Percentiles rank a stretch among this genome's conserved stretches.
Conservation (phyloP, 75 land plant genomes). For the Pseudotsuga menziesii region DNA sequence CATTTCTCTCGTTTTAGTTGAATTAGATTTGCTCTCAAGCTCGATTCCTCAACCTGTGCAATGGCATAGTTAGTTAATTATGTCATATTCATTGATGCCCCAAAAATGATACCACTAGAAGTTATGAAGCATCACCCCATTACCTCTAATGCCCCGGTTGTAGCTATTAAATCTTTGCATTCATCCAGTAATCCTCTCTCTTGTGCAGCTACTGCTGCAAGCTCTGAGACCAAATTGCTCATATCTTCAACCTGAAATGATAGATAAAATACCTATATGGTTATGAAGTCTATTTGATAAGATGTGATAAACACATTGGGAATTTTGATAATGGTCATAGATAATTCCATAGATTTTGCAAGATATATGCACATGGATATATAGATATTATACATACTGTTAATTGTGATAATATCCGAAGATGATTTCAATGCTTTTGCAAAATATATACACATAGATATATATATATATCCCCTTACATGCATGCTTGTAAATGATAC, state of each 20-base stretch:
- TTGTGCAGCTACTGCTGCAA: conserved; percentile 45
- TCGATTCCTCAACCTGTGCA: conserved; percentile 34
- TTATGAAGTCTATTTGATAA: neutral
- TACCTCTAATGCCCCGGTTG: conserved; percentile 46
- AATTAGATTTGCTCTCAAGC: conserved; percentile 32
- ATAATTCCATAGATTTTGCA: no score
- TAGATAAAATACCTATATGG: neutral
- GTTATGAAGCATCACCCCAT: neutral
- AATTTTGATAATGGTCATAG: no score
- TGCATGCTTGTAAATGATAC: no score
- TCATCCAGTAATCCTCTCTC: conserved; percentile 47
- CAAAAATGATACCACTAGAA: neutral
- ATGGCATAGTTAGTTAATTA: neutral
- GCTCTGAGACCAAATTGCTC: conserved; percentile 27
- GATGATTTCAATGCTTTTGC: no score
- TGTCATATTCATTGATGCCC: neutral
- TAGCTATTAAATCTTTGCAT: conserved; percentile 48
- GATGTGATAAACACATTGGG: neutral
- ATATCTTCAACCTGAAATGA: conserved; percentile 38
- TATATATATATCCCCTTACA: no score
- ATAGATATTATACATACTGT: no score
- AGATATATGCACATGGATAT: no score
- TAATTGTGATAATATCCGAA: no score
- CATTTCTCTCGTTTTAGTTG: conserved; percentile 23
- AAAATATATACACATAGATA: no score